Evolutionary conservation across 192 early-diverging fungal species (phyloP).

Genomic region (Gaertneriomyces semiglobifer): DNA sequence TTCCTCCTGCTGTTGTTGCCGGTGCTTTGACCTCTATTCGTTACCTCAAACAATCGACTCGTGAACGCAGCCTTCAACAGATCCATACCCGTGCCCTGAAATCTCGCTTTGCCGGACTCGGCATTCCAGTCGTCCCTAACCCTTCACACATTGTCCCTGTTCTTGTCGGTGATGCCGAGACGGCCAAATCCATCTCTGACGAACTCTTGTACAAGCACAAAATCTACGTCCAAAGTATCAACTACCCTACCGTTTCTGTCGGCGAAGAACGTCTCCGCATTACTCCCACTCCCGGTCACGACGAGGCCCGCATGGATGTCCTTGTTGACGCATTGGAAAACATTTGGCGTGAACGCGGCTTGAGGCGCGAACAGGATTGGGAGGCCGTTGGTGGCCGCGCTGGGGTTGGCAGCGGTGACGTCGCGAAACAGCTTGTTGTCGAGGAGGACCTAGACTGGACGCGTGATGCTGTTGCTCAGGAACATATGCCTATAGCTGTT

Average conservation of each 20-base stretch:
- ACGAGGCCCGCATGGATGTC: constrained; percentile 69
- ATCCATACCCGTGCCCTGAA: constrained; percentile 88
- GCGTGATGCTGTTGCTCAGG: constrained; percentile 2
- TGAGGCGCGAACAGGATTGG: constrained; percentile 87
- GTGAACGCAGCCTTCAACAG: constrained; percentile 90
- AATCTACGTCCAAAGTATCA: constrained; percentile 98
- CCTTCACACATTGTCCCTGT: constrained; percentile 99
- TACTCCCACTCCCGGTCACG: constrained; percentile 96
- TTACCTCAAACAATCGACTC: constrained; percentile 79
- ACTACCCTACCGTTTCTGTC: constrained; percentile 92
- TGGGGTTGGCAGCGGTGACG: constrained; percentile 68
- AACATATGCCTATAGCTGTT: background rate
- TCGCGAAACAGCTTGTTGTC: constrained; percentile 41
- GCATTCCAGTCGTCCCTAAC: constrained; percentile 96
- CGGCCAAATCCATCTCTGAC: constrained; percentile 89
- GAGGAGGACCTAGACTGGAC: constrained; percentile 16
- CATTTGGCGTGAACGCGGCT: constrained; percentile 83
- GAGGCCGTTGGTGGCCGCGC: constrained; percentile 76
- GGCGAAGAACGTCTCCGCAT: constrained; percentile 97
- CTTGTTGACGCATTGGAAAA: constrained; percentile 78
- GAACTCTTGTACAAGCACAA: constrained; percentile 82
- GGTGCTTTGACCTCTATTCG: constrained; percentile 90
- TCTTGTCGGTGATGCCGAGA: constrained; percentile 93
- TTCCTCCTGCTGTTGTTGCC: constrained; percentile 87
- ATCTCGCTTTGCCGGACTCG: constrained; percentile 68